A percentile compares a stretch with the other conserved stretches of the same genome.
These are phyloP conservation scores for Adansonia rubrostipa DNA, from an alignment of 441 rosid species.

Conservation along the genomic window DNA sequence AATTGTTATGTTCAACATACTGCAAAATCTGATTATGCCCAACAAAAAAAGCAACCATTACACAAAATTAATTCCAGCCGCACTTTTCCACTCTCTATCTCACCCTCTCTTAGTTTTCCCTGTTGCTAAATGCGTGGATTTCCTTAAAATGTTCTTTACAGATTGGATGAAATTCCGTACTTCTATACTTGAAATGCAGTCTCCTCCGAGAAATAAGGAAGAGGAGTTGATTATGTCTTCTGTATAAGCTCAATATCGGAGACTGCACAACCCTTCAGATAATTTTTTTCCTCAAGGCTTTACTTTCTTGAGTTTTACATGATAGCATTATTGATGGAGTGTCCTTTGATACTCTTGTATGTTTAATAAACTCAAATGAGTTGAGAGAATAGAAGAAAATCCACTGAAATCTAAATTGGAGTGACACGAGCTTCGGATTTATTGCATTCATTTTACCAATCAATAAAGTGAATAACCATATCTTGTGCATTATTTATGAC, in stretches of 20 bases:
- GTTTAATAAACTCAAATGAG: not conserved
- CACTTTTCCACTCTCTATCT: not conserved
- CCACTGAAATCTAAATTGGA: not conserved
- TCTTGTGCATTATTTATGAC: too few species aligned
- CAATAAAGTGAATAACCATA: not conserved
- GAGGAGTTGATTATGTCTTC: not conserved
- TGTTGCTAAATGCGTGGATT: not conserved
- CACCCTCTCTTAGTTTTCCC: not conserved
- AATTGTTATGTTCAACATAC: not conserved
- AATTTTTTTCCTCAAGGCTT: not conserved
- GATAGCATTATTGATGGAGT: not conserved
- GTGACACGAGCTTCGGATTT: not conserved
- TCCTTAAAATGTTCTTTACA: not conserved
- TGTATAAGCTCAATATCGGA: not conserved
- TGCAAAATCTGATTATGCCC: not conserved
- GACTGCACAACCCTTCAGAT: not conserved
- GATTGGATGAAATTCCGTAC: not conserved
- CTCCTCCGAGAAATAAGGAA: not conserved
- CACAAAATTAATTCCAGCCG: not conserved
- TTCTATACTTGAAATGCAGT: not conserved
- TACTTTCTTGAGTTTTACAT: not conserved
- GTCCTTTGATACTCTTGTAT: not conserved
- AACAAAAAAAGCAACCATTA: not conserved
- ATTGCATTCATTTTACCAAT: too few species aligned
- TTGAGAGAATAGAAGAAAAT: not conserved